Conservation (phyloP, 768 basidiomycete genomes). For the Rhodosporidiobolus sp. region DNA sequence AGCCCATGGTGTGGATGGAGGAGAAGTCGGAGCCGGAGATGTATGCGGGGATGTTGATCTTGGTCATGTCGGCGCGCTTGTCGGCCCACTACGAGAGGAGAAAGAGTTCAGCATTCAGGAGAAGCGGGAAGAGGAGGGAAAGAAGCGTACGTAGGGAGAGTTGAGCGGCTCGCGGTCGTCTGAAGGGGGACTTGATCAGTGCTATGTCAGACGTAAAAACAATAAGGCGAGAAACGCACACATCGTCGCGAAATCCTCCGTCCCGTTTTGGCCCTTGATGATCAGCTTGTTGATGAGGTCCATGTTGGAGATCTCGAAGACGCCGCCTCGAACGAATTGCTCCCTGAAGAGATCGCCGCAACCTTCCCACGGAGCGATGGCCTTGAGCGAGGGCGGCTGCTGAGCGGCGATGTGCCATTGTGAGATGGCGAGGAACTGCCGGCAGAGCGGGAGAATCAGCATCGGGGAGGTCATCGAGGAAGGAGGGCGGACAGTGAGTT, state of each 20-base stretch:
- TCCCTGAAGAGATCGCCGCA: slow-evolving; percentile 35
- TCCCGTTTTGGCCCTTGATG: slow-evolving; percentile 30
- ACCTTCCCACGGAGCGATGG: slow-evolving; percentile 43
- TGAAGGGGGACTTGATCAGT: no score
- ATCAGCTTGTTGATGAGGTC: slow-evolving; percentile 36
- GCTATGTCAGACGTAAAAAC: no score
- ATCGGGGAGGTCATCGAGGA: background rate
- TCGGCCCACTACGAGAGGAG: slow-evolving; percentile 26
- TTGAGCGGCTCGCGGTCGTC: slow-evolving; percentile 9
- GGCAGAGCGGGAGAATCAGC: no score
- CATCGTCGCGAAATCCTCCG: slow-evolving; percentile 37
- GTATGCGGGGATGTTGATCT: slow-evolving; percentile 34
- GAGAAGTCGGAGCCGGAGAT: slow-evolving; percentile 34
- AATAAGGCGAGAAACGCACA: background rate
- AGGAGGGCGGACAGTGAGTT: background rate
- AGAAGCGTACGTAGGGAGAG: slow-evolving; percentile 1
- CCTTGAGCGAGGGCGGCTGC: slow-evolving; percentile 41
- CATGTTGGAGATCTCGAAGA: slow-evolving; percentile 35
- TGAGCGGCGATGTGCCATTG: slow-evolving; percentile 38
- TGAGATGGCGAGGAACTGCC: slow-evolving; percentile 33
- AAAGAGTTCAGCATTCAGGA: background rate
- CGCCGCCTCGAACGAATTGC: slow-evolving; percentile 33
- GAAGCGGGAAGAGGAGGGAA: no score
- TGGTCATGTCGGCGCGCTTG: slow-evolving; percentile 35
- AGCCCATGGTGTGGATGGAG: slow-evolving; percentile 38